Evolutionary conservation across 331 rosid species (phyloP).

Genomic region (Stylosanthes scabra): DNA sequence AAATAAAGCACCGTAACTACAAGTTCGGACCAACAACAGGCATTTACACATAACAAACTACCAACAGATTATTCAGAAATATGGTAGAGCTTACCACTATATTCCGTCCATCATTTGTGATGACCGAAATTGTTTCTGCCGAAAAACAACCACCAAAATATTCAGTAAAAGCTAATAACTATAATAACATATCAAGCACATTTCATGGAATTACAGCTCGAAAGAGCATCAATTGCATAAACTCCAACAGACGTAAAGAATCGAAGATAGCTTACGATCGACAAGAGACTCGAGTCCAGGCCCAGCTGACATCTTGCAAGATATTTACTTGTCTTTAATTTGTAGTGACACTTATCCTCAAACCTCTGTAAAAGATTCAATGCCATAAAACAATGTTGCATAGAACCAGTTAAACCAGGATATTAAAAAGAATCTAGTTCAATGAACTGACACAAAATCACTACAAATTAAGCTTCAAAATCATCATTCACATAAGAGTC

Average conservation of each 20-base stretch:
- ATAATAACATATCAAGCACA: not conserved
- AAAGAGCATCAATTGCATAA: conserved; percentile 16
- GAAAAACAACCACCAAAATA: conserved; percentile 29
- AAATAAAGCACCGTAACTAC: conserved; percentile 4
- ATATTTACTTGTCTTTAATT: not conserved
- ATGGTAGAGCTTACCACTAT: conserved; percentile 73
- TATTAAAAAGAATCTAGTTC: not conserved
- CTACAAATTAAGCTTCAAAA: too few species aligned
- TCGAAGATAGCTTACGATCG: conserved; percentile 68
- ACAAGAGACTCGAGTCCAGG: conserved; percentile 97
- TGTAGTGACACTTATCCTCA: conserved; percentile 5
- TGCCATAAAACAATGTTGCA: conserved; percentile 18
- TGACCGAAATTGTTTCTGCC: conserved; percentile 93
- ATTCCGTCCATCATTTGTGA: conserved; percentile 97
- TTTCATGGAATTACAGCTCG: not conserved
- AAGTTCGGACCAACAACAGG: conserved; percentile 4
- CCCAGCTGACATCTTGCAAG: conserved; percentile 69
- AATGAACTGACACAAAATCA: too few species aligned
- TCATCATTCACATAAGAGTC: too few species aligned
- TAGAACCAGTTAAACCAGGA: not conserved
- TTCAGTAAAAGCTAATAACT: conserved; percentile 2
- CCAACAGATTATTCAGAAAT: conserved; percentile 9
- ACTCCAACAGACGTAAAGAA: not conserved
- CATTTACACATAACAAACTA: not conserved
- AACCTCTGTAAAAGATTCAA: conserved; percentile 40